Evolutionary conservation across 164 flowering plant species (phyloP), one percentile per base, ranked within the genome.

Genomic region (Chloranthus sessilifolius): DNA sequence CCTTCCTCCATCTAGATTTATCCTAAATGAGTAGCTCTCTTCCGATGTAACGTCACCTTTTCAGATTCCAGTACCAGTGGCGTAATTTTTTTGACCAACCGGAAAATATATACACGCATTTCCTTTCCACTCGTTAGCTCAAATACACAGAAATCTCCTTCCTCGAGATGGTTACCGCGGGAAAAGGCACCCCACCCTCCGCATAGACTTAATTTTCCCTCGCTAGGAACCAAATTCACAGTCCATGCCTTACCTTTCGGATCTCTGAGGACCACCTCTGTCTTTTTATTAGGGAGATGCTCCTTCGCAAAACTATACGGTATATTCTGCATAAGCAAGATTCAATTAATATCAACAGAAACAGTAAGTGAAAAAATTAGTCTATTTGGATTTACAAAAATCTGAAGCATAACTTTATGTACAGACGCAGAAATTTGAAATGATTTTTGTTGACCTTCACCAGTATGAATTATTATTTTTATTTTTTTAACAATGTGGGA

Each of bases 61-160:
- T n/a, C n/a, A n/a, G n/a, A n/a, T n/a, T n/a, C n/a, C n/a, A n/a
- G n/a, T n/a, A n/a, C n/a, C n/a, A n/a, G n/a, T n/a, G n/a, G n/a
- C n/a, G n/a, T n/a, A n/a, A n/a, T 24, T n/a, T 25, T 19, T 44
- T 41, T 25, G 14, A 41, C 31, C 30, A 26, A 25, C 2, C 34
- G 25, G 10, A 39, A 54, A 5, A 22, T 16, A 11, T 25, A 25
- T 4, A 39, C 60, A 12, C 28, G 19, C 21, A 14, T 27, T 52
- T 44, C 56, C 59, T 55, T 8, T 16, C 40, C 56, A 57, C 53
- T 63, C 57, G 64, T 31, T n/a, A 47, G 53, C 42, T 38, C 54
- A 47, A 55, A 62, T 36, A 34, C 4, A 26, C 55, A 62, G 47
- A 9, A 8, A 43, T 55, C 56, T 14, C 61, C 66, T 50, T 7